Evolutionary conservation across 2,329 filamentous ascomycete species (phyloP), one percentile per base, ranked within the genome.

Genomic region (Talaromyces sp.): DNA sequence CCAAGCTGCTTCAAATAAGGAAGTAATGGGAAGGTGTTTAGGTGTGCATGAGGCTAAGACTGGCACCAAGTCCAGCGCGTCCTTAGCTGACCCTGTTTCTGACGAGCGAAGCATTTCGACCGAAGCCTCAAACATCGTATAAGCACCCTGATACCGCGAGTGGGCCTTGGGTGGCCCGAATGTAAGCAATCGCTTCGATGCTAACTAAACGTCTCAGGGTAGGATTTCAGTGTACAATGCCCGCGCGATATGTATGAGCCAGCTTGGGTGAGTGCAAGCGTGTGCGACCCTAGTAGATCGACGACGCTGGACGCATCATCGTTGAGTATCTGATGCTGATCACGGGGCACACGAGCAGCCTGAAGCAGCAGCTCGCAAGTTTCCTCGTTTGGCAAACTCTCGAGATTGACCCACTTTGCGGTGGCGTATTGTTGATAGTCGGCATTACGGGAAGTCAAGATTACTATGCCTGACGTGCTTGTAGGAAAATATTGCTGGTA

Each of bases 401-500:
- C 19, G 11, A 60, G 58, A 4, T 47, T 19, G 6, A 27, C 11
- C 6, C 8, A 60, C 13, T 29, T 29, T 13, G n/a, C 15, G 1
- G 34, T 60, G 22, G 36, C 29, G 36, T 61, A 61, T 25, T 47
- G 40, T 5, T 47, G 22, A 31, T n/a, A 49, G 11, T 61, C 38
- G 27, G 25, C 4, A n/a, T 61, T 61, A 22, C 58, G 58, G 15
- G 58, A 49, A 0, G 58, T 61, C 19, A 61, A 29, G 1, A 61
- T 47, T 2, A 59, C 38, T 8, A 51, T 17, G 19, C 51, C 53
- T 0, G 25, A 49, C 6, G 7, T 49, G 7, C 27, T 31, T 17
- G 40, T 8, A 2, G 58, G 58, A n/a, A 61, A 49, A 47, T 61
- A 61, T 22, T 36, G 17, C 34, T 58, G 29, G 22, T 58, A 58